These are phyloP conservation scores for Adenanthera pavonina DNA, from an alignment of 306 rosid genomes.

Conservation along the genomic window DNA sequence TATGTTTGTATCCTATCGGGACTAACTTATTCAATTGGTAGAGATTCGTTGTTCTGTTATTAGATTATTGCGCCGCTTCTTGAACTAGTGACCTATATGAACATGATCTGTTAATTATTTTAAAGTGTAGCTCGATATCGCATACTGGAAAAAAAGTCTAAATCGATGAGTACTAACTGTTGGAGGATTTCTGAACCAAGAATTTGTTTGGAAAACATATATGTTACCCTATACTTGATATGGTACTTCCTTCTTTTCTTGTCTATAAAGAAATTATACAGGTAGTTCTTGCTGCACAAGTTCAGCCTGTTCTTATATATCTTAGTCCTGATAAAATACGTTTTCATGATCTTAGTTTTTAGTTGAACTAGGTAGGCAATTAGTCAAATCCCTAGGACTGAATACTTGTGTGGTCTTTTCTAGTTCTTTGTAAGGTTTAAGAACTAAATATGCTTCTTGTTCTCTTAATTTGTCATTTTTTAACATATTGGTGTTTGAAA, in stretches of 20 bases:
- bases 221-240: neutral
- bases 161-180: neutral
- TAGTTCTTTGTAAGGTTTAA: neutral
- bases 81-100: neutral
- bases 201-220: neutral
- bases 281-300: neutral
- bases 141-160: neutral
- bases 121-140: no score
- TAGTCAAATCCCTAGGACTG: neutral
- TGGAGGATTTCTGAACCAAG: neutral
- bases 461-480: conserved; percentile 3
- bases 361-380: neutral
- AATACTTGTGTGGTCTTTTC: neutral
- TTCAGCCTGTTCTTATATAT: neutral
- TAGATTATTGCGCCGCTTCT: neutral
- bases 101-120: conserved; percentile 8
- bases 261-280: neutral
- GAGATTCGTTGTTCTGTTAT: conserved; percentile 13
- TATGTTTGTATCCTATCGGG: neutral
- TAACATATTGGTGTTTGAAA: neutral
- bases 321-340: neutral
- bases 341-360: neutral
- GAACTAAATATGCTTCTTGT: neutral
- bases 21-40: neutral
- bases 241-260: neutral